Evolutionary conservation across 208 protist genomes (phyloP).

Genomic region (Trypanosoma rangeli): DNA sequence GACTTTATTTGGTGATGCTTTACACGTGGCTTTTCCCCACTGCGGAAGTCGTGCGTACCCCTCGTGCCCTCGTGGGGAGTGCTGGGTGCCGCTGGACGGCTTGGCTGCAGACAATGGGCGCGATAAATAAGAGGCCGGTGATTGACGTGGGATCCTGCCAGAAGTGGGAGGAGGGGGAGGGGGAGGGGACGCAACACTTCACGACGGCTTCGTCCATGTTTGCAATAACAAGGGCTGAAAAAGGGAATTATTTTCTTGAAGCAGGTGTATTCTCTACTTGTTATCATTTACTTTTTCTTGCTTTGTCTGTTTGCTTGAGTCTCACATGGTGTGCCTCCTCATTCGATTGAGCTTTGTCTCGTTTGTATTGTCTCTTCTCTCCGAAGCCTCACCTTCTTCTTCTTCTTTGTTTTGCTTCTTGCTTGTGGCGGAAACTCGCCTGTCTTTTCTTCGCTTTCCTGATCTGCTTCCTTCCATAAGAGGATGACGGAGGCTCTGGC

Average conservation of each 20-base stretch:
- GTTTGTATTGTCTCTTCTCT: background rate
- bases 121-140: too few relatives aligned
- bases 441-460: conserved; percentile 5
- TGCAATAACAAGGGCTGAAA: background rate
- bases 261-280: background rate
- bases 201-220: background rate
- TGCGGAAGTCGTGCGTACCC: background rate
- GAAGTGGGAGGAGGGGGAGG: background rate
- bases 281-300: too few relatives aligned
- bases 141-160: background rate
- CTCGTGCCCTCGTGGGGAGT: background rate
- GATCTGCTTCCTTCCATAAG: conserved; percentile 1
- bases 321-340: background rate
- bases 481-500: background rate
- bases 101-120: background rate
- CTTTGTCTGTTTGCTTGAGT: background rate
- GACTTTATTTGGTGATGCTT: background rate
- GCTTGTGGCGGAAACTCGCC: background rate
- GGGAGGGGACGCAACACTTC: background rate
- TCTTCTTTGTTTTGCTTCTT: background rate
- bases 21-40: background rate
- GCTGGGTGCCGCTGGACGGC: too few relatives aligned
- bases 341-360: background rate
- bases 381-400: background rate
- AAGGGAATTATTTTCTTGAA: background rate